Evolutionary conservation across 2,329 filamentous ascomycete genomes (phyloP).

Genomic region (Fusarium metavorans): DNA sequence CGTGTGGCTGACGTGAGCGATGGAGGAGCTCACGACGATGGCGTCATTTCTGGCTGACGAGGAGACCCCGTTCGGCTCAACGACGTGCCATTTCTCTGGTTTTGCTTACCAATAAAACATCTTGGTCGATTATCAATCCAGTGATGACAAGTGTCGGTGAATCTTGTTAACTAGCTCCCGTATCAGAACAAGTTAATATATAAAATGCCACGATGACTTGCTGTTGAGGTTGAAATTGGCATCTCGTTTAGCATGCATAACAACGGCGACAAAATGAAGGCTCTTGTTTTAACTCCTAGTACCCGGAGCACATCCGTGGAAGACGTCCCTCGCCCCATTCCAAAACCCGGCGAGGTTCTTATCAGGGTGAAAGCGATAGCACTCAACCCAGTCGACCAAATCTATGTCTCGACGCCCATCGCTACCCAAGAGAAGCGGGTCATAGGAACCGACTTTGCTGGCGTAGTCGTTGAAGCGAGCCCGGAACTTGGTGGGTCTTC

Average conservation of each 20-base stretch:
- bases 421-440: conserved; percentile 45
- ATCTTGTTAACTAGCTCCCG: not conserved
- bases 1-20: not conserved
- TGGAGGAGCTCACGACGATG: not conserved
- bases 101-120: not conserved
- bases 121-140: not conserved
- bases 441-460: conserved; percentile 57
- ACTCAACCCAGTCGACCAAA: conserved; percentile 46
- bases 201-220: not conserved
- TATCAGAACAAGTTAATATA: not conserved
- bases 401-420: conserved; percentile 52
- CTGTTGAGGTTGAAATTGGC: not conserved
- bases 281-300: conserved; percentile 34
- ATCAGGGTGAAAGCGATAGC: conserved; percentile 43
- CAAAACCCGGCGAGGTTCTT: conserved; percentile 32
- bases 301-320: conserved; percentile 7
- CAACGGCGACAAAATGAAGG: conserved; percentile 34
- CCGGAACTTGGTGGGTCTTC: conserved; percentile 10
- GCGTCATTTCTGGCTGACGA: not conserved
- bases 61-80: not conserved
- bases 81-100: not conserved
- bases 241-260: not conserved
- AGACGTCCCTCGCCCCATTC: conserved; percentile 31
- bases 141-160: not conserved
- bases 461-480: conserved; percentile 44